Base-by-base conservation (phyloP, 345 rosid species). In the Iberis pinnata region DNA sequence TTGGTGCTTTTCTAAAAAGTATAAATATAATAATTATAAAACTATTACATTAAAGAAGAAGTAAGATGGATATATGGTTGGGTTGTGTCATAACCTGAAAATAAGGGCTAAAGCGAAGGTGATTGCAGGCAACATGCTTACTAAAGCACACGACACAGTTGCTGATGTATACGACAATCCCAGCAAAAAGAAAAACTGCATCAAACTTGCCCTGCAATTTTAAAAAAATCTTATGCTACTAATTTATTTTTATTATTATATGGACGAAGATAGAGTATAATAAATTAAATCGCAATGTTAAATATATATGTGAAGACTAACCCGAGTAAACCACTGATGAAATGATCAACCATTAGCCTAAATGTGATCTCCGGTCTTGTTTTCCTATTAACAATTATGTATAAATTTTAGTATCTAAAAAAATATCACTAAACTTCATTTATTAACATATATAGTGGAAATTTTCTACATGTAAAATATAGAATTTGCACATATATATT, bases 131-230 rank as follows among this genome's bases (percentile, higher is more conserved):
- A 78, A 76, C 75, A 75, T 47, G 68, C 77, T 78, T 37, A 67
- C n/a, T 59, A 80, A 66, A 42, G 83, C 86, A 69, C 80, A 66
- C 8, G 86, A 35, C 35, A 75, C 77, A 3, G 83, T 75, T 45
- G 83, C 79, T 9, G 86, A 78, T 56, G 86, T 80, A 48, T 71
- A 69, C 50, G 78, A 69, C 48, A 80, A 70, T 13, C 86, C 86
- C 18, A 75, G 66, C 32, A 80, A 75, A 62, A 75, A 80, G 67
- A 65, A 71, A 51, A 68, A 77, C 25, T 75, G 82, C 13, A 68
- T 55, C 32, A 80, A 58, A 48, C 80, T 77, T 24, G 70, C 82
- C 64, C 86, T 80, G 69, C 12, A 27, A 41, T n/a, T 18, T 15
- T 27, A 20, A 16, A 36, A 29, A 29, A 29, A 29, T 29, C 5